phyloP scores from a whole-genome alignment of 1,139 yeast species.

The Yamadazyma taylorii region DNA sequence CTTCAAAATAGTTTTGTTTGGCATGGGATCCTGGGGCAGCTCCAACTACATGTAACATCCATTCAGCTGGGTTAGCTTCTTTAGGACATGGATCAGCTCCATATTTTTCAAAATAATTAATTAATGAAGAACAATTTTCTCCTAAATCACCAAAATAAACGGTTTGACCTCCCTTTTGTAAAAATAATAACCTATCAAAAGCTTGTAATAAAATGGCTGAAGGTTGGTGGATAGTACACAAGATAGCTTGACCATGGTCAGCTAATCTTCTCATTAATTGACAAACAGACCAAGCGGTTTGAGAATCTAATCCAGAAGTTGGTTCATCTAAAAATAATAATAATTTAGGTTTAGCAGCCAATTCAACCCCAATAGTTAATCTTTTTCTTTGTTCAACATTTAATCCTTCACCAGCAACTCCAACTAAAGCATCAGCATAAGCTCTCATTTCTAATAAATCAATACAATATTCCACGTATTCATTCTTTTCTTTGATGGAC shows the following conservation, averaged over 20 bases:
- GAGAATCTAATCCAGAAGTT: conserved; percentile 90
- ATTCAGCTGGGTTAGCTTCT: conserved; percentile 52
- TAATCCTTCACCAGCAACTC: conserved; percentile 75
- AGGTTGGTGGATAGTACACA: conserved; percentile 85
- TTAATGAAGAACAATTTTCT: conserved; percentile 57
- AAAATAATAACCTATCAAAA: conserved; percentile 72
- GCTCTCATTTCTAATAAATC: conserved; percentile 67
- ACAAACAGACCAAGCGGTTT: conserved; percentile 88
- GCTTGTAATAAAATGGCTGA: conserved; percentile 75
- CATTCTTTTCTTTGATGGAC: conserved; percentile 59
- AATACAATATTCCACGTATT: conserved; percentile 71
- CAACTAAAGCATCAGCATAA: conserved; percentile 81
- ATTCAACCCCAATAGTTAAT: conserved; percentile 80
- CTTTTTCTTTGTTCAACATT: conserved; percentile 88
- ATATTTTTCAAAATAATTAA: conserved; percentile 65
- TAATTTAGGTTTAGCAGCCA: conserved; percentile 84
- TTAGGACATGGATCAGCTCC: conserved; percentile 64
- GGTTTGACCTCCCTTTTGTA: conserved; percentile 74
- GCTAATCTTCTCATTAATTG: conserved; percentile 77
- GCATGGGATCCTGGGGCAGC: conserved; percentile 39
- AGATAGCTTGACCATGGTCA: conserved; percentile 76
- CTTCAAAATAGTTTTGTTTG: conserved; percentile 33
- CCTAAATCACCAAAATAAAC: conserved; percentile 84
- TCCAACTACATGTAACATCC: conserved; percentile 56
- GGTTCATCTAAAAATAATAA: conserved; percentile 87